phyloP scores from a whole-genome alignment of 2,329 filamentous ascomycete species.

The Pseudogymnoascus pannorum region DNA sequence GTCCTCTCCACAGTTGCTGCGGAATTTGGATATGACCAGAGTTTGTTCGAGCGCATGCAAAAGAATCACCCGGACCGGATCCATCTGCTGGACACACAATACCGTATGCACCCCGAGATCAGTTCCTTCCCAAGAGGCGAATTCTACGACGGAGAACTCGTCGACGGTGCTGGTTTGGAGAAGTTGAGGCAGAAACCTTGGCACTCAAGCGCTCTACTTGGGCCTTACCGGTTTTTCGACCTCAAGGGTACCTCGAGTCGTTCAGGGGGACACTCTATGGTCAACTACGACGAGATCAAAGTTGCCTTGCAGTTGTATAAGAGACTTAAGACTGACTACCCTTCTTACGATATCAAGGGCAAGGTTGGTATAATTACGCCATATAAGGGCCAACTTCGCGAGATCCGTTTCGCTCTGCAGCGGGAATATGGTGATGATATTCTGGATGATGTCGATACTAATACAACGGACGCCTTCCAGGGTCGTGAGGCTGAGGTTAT shows the following conservation, averaged over 20 bases:
- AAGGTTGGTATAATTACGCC: conserved; percentile 97
- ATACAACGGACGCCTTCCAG: conserved; percentile 97
- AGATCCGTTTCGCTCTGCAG: conserved; percentile 69
- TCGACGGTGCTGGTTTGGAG: conserved; percentile 81
- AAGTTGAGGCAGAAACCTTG: conserved; percentile 69
- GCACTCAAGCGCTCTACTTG: conserved; percentile 75
- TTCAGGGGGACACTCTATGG: conserved; percentile 77
- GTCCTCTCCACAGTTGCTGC: conserved; percentile 91
- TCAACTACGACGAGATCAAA: conserved; percentile 81
- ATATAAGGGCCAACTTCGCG: conserved; percentile 86
- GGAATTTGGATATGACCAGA: conserved; percentile 92
- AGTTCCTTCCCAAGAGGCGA: conserved; percentile 81
- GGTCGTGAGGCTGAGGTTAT: conserved; percentile 96
- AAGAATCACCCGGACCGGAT: conserved; percentile 81
- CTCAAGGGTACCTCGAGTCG: conserved; percentile 77
- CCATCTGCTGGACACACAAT: conserved; percentile 93
- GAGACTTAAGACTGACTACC: conserved; percentile 67
- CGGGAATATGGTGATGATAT: conserved; percentile 67
- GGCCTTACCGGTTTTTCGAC: conserved; percentile 95
- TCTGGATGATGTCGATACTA: conserved; percentile 81
- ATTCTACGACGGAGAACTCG: conserved; percentile 83
- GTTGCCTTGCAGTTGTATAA: conserved; percentile 81
- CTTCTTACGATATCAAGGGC: conserved; percentile 59
- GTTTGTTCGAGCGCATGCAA: conserved; percentile 97
- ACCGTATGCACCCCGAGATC: conserved; percentile 98